Evolutionary conservation across 768 basidiomycete species (phyloP), one percentile per base, ranked within the genome.

Genomic region (Auriscalpium microsporum): DNA sequence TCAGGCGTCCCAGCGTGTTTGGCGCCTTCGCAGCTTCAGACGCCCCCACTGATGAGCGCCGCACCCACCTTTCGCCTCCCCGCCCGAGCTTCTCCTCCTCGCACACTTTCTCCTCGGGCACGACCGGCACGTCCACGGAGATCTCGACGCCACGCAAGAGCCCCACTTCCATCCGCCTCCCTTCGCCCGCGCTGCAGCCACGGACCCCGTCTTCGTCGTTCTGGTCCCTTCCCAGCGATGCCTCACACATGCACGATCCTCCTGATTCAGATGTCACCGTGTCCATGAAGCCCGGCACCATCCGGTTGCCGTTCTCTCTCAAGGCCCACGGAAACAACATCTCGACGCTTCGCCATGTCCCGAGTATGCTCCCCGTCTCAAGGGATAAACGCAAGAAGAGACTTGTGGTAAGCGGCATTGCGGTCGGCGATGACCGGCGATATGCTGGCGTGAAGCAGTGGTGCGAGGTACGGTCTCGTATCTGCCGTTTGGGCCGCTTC

Each of bases 361-460:
- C 64, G 16, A 59, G 50, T 53, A 45, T 64, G 16, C 56, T 69
- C 36, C 55, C 62, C 16, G 63, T 56, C 33, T 61, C 65, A 14
- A 81, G 75, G 66, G 78, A 80, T 62, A 83, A 80, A 69, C 84
- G 76, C 66, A 81, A 63, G 52, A 72, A 71, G 57, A 71, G 78
- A 62, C 75, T 90, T 13, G 76, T 90, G 48, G 73, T 90, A 56
- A 84, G 83, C 63, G 88, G 88, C 35, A 78, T 90, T 33, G 76
- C 76, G 8, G 70, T 74, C 13, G 75, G 77, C 17, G 88, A 90
- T 62, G 67, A 74, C 21, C 72, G 73, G 37, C 83, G 83, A 59
- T 79, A 86, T 62, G 85, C 89, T 40, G 85, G 77, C 3, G 74
- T 84, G 11, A 83, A 81, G 63, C 75, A 72, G 56, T 90, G 88